Percentiles rank a stretch among this genome's conserved stretches.
phyloP scores from a whole-genome alignment of 805 yeast species.

The Metschnikowia cubensis region DNA sequence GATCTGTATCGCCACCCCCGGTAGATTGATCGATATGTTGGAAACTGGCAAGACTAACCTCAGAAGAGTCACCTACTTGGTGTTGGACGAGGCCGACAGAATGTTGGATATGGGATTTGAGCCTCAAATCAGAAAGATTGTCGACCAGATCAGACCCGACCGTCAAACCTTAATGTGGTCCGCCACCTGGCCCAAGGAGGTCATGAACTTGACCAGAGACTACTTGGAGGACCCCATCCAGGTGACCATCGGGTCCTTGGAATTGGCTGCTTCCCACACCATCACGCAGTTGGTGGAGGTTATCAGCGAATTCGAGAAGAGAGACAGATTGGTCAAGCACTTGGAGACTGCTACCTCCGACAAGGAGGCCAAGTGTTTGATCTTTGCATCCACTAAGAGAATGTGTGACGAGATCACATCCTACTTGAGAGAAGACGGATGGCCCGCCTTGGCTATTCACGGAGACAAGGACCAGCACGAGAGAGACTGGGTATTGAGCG shows the following conservation, averaged over 20 bases:
- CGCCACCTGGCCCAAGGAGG: slow-evolving; percentile 99
- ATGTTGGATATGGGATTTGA: slow-evolving; percentile 99
- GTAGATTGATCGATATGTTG: slow-evolving; percentile 96
- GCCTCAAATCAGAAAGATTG: slow-evolving; percentile 98
- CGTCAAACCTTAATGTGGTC: slow-evolving; percentile 99
- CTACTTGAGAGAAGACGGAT: slow-evolving; percentile 91
- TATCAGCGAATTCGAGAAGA: slow-evolving; percentile 86
- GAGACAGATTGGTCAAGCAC: slow-evolving; percentile 82
- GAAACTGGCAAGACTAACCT: slow-evolving; percentile 93
- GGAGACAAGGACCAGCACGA: slow-evolving; percentile 98
- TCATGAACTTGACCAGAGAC: slow-evolving; percentile 87
- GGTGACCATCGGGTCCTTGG: slow-evolving; percentile 94
- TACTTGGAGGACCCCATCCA: slow-evolving; percentile 91
- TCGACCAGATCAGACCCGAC: slow-evolving; percentile 97
- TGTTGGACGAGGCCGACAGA: slow-evolving; percentile 98
- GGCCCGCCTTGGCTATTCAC: slow-evolving; percentile 98
- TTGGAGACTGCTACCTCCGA: slow-evolving; percentile 74
- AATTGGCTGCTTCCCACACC: slow-evolving; percentile 93
- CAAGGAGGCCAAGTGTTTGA: slow-evolving; percentile 70
- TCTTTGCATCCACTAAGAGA: slow-evolving; percentile 96
- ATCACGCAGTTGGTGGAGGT: slow-evolving; percentile 93
- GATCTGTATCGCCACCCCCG: slow-evolving; percentile 97
- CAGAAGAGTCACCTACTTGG: slow-evolving; percentile 94
- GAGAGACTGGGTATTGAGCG: slow-evolving; percentile 97
- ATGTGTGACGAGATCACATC: slow-evolving; percentile 93